Conservation (phyloP, 1,284 basidiomycete genomes). For the Prillingera fragicola region DNA sequence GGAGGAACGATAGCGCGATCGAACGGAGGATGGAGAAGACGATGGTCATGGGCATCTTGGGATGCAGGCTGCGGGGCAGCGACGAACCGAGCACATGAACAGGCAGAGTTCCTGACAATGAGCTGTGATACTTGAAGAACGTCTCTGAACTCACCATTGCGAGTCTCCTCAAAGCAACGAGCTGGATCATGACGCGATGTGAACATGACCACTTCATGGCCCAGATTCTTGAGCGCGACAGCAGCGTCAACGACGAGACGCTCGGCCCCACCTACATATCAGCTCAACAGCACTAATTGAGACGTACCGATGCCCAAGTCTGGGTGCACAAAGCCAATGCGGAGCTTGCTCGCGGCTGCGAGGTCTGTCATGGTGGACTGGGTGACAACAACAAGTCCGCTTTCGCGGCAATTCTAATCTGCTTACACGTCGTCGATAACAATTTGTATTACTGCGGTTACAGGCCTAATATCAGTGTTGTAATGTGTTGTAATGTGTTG, state of each 20-base stretch:
- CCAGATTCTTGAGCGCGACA: conserved; percentile 72
- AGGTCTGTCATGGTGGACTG: conserved; percentile 3
- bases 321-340: conserved; percentile 85
- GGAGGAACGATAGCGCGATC: conserved; percentile 65
- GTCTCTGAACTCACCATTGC: conserved; percentile 66
- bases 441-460: too few species aligned
- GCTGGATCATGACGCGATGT: conserved; percentile 85
- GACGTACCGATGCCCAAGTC: conserved; percentile 85
- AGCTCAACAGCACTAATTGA: background rate
- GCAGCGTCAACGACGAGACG: conserved; percentile 94
- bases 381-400: too few species aligned
- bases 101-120: conserved; percentile 63
- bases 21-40: conserved; percentile 84
- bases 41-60: conserved; percentile 67
- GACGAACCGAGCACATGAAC: conserved; percentile 73
- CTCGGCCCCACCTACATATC: conserved; percentile 76
- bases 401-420: too few species aligned
- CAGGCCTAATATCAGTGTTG: too few species aligned
- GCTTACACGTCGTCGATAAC: too few species aligned
- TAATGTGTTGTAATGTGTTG: too few species aligned
- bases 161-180: conserved; percentile 85
- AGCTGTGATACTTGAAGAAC: background rate
- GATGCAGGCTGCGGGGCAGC: conserved; percentile 69
- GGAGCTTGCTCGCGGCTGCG: conserved; percentile 31
- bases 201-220: conserved; percentile 85